Base-by-base conservation (phyloP, 306 rosid genomes). In the Hylodesmum podocarpum region DNA sequence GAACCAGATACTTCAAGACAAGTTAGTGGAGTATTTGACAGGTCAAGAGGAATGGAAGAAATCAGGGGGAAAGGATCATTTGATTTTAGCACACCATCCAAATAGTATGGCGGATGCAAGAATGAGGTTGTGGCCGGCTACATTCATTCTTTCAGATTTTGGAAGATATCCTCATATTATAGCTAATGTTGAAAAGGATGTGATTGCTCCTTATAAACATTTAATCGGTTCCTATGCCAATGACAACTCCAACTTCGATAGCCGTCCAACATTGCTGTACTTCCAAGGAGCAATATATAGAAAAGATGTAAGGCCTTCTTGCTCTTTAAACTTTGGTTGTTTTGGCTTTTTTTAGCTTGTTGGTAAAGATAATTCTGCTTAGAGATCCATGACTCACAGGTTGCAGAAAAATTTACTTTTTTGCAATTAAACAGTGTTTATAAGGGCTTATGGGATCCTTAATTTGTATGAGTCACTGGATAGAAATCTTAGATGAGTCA, bases 231-330 rank as follows among this genome's bases (percentile, higher is more conserved):
- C 89, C 50, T 88, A 80, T 77, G 84, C 54, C 53, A 81, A 86
- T 64, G 97, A 91, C 63, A 78, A 85, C 1, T 82, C 95, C 40
- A 78, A 10, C 75, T 91, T 89, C 7, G 87, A 92, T 72, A 76
- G 82, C 50, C 93, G 97, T 6, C 87, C 85, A 8, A 88, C 81
- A 31, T 84, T 90, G 87, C 78, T 90, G 4, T 90, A 87, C 86
- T 92, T 92, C 81, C 96, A 90, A 87, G 97, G 97, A 57, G 97
- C 97, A 63, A 92, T 90, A 44, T 88, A 90, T 78, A 83, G 97
- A 77, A 92, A 92, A 83, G 97, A 88, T 85, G 97, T 91, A 86
- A 25, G 91, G 69, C 4, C 66, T 66, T 63, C 78, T 75, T 78
- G 15, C 28, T 74, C 83, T 49, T 37, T 58, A 59, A 72, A 24